Evolutionary conservation across 768 basidiomycete genomes (phyloP), one percentile per base, ranked within the genome.

Genomic region (Kwoniella europaea): DNA sequence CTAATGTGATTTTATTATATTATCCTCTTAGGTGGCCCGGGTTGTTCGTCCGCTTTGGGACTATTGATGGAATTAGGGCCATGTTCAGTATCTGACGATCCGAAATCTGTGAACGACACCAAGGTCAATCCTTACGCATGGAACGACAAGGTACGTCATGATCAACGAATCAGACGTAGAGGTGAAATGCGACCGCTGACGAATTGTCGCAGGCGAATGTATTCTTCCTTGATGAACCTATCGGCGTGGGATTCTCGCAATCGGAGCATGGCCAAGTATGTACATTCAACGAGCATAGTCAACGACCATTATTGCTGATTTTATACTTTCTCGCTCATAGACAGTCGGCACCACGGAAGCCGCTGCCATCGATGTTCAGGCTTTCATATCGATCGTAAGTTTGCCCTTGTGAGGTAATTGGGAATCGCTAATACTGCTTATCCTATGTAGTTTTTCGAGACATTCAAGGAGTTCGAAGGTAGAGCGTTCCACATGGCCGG

Each of bases 41-140:
- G 88, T 10, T 88, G 88, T 68, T 86, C 86, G 7, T 86, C 86
- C 18, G 85, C 89, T 5, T 84, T 90, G 1, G 91, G 90, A 3
- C 85, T 92, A 13, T 86, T 92, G 71, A 90, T 91, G 86, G 91
- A 91, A 80, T 85, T 88, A 16, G 90, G 52, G 91, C 92, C 92
- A 0, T 93, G 92, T 80, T 86, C 88, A 53, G 86, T 91, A 16
- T 83, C 86, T 10, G 81, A 80, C 63, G 63, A 77, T 35, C 76
- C 81, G 5, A 77, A 79, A 56, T 63, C 65, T 10, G 65, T 75
- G 13, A 84, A 84, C 67, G 82, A 81, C 41, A 85, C 85, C 43
- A 74, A 79, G 53, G 15, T 59, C 43, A 84, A 84, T 76, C 82
- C 84, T 4, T 70, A 84, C 67, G 71, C 81, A 1, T 85, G 85